These are phyloP conservation scores for Barnettozyma siamensis DNA, from an alignment of 805 yeast species.

Conservation along the genomic window DNA sequence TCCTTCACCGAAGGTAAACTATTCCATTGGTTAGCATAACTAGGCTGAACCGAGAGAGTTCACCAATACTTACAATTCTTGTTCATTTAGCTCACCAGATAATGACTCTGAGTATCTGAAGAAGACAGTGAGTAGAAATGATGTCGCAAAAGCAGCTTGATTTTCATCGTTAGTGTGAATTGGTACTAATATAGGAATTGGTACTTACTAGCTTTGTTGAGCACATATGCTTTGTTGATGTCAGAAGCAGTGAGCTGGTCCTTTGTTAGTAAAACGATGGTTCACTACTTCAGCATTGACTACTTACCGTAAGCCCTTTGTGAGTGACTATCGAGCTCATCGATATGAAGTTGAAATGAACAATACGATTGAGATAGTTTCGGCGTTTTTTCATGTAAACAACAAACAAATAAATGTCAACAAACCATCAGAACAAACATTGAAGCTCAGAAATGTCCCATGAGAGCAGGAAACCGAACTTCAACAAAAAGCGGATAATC, in stretches of 20 bases:
- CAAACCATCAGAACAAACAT: not conserved
- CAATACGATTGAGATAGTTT: no score
- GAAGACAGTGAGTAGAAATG: slow-evolving; percentile 7
- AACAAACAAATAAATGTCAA: not conserved
- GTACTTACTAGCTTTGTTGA: slow-evolving; percentile 9
- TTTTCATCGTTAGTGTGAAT: not conserved
- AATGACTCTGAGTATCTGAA: slow-evolving; percentile 12
- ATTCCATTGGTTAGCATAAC: no score
- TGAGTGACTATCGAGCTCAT: slow-evolving; percentile 2
- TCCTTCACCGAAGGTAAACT: slow-evolving; percentile 17
- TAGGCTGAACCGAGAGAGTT: no score
- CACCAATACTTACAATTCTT: slow-evolving; percentile 14
- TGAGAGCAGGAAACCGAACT: slow-evolving; percentile 5
- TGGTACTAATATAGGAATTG: no score
- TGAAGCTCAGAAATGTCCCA: slow-evolving; percentile 2
- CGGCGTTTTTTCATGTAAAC: not conserved
- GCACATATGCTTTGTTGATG: slow-evolving; percentile 3
- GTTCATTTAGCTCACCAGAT: slow-evolving; percentile 9
- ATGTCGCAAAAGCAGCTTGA: slow-evolving; percentile 10
- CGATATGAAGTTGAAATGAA: no score
- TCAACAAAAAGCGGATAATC: slow-evolving; percentile 2
- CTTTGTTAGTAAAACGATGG: not conserved
- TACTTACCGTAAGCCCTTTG: slow-evolving; percentile 3
- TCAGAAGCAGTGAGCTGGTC: slow-evolving; percentile 8
- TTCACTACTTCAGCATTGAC: no score